Percentiles rank a stretch among this genome's conserved stretches.
Evolutionary conservation across 2,329 filamentous ascomycete genomes (phyloP).

Genomic region (Penicillium sp.): DNA sequence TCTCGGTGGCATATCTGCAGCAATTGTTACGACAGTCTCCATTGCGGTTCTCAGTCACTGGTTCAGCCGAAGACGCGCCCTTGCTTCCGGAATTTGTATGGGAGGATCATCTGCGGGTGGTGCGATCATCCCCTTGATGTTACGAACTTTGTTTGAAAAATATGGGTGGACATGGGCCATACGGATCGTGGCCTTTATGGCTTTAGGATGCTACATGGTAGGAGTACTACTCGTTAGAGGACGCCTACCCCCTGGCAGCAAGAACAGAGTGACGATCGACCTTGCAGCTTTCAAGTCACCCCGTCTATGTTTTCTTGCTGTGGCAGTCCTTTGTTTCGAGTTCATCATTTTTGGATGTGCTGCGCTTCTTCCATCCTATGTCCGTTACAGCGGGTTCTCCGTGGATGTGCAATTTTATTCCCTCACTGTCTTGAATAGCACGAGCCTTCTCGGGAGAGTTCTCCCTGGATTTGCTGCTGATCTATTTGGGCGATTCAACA

Average conservation of each 20-base stretch:
- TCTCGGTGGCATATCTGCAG: constrained; percentile 37
- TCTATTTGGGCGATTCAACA: constrained; percentile 49
- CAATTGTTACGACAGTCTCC: constrained; percentile 39
- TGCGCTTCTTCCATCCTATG: constrained; percentile 50
- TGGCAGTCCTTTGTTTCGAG: constrained; percentile 49
- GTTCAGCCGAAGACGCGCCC: constrained; percentile 40
- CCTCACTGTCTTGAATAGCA: constrained; percentile 47
- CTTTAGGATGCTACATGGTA: constrained; percentile 34
- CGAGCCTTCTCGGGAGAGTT: constrained; percentile 46
- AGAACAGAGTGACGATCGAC: constrained; percentile 38
- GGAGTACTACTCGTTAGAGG: constrained; percentile 38
- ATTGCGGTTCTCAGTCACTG: constrained; percentile 44
- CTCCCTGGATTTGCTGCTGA: constrained; percentile 49
- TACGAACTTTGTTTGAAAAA: constrained; percentile 31
- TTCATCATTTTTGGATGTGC: constrained; percentile 52
- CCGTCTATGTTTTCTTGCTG: constrained; percentile 45
- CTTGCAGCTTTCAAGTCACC: constrained; percentile 44
- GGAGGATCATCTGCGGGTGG: constrained; percentile 42
- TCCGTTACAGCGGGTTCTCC: constrained; percentile 40
- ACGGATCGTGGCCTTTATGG: constrained; percentile 39
- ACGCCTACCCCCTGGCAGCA: constrained; percentile 31
- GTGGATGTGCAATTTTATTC: constrained; percentile 46
- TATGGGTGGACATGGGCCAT: constrained; percentile 42
- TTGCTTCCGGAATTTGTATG: constrained; percentile 45
- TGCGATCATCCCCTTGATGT: constrained; percentile 38